phyloP scores from a whole-genome alignment of 1,284 basidiomycete species.

The Moesziomyces sp. region DNA sequence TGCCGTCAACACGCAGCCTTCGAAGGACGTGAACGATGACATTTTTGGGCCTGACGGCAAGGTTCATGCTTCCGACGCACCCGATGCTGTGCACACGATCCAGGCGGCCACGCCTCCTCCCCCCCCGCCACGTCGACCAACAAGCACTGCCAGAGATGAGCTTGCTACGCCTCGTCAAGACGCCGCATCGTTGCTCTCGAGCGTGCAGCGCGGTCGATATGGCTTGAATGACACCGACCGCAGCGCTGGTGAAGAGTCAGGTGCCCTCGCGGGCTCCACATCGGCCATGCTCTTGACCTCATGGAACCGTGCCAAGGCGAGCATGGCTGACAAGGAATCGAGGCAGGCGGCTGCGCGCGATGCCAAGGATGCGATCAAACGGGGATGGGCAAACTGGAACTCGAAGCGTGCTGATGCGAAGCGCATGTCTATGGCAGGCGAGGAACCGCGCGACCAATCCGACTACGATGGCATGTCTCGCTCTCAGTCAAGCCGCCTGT shows the following conservation, averaged over 20 bases:
- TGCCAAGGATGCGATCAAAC: slow-evolving; percentile 63
- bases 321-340: slow-evolving; percentile 63
- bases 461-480: slow-evolving; percentile 26
- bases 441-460: slow-evolving; percentile 4
- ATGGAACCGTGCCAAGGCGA: slow-evolving; percentile 64
- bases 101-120: slow-evolving; percentile 24
- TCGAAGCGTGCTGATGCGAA: slow-evolving; percentile 39
- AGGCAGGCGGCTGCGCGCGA: slow-evolving; percentile 60
- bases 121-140: slow-evolving; percentile 29
- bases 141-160: slow-evolving; percentile 3
- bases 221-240: slow-evolving; percentile 27
- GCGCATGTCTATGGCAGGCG: slow-evolving; percentile 8
- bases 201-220: slow-evolving; percentile 39
- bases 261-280: slow-evolving; percentile 13
- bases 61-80: slow-evolving; percentile 4
- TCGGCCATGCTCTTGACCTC: slow-evolving; percentile 41
- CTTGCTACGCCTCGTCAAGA: slow-evolving; percentile 17
- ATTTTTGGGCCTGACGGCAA: not conserved
- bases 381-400: slow-evolving; percentile 64
- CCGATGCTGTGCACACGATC: not conserved
- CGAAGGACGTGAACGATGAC: slow-evolving; percentile 2
- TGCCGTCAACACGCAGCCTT: slow-evolving; percentile 1
- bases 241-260: slow-evolving; percentile 6
- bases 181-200: slow-evolving; percentile 33
- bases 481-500: slow-evolving; percentile 38